Evolutionary conservation across 768 basidiomycete genomes (phyloP), one percentile per base, ranked within the genome.

Genomic region (Gloeostereum incarnatum): DNA sequence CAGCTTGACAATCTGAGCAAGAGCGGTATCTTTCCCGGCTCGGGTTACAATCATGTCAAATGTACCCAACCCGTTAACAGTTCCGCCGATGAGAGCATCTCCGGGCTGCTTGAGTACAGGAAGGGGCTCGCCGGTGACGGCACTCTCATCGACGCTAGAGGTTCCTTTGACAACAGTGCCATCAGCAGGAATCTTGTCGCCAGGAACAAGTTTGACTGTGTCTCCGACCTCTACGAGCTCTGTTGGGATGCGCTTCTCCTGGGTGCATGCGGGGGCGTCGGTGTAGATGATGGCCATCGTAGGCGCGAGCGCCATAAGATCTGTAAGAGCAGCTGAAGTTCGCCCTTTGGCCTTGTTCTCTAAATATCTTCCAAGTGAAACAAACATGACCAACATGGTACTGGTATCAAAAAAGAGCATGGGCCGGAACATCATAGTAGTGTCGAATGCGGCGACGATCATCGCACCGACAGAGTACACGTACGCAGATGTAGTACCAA

Each of bases 341-440:
- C 87, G 88, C 21, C 96, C 94, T 59, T 98, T 98, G 33, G 96
- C 96, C 40, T 81, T 75, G 61, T 98, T 98, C 64, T 98, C 96
- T 35, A 98, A 73, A 61, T 82, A 96, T 18, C 96, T 80, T 4
- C 96, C 96, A 10, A 98, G 74, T 2, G 90, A 93, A 50, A 98
- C 85, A 57, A 99, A 98, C 65, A 83, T 87, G 71, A 99, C 82
- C 44, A 99, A 67, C 96, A 97, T 98, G 14, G 96, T 96, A 52
- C 90, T 96, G 1, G 96, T 98, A 62, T 99, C 96, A 64, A 98
- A 98, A 62, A 98, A 98, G 31, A 91, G 73, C 55, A 83, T 74
- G 2, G 96, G 94, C 14, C 75, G 81, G 54, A 71, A 88, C 30
- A 69, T 69, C 0, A 81, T 70, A 7, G 81, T 73, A 4, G 67